These are phyloP conservation scores for Phoma herbarum DNA, from an alignment of 2,329 filamentous ascomycete genomes.

Conservation along the genomic window DNA sequence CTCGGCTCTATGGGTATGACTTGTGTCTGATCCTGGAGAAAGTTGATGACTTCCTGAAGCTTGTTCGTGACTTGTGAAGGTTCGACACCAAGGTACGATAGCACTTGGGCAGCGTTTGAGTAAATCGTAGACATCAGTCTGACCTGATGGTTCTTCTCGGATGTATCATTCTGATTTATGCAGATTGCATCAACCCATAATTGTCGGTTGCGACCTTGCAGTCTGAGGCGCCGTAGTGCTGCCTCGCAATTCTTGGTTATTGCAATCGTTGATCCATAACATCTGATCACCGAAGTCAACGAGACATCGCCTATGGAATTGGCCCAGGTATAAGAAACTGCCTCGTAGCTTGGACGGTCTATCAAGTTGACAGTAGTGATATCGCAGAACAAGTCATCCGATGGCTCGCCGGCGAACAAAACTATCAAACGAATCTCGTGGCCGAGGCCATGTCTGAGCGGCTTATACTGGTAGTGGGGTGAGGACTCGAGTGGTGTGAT, in stretches of 20 bases:
- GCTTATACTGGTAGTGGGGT: neutral
- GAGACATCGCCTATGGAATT: conserved; percentile 5
- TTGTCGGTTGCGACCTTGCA: conserved; percentile 3
- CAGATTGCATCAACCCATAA: conserved; percentile 35
- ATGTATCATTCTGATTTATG: conserved; percentile 27
- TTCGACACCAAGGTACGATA: conserved; percentile 5
- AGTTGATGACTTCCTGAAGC: neutral
- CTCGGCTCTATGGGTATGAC: too few relatives aligned
- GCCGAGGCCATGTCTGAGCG: conserved; percentile 3
- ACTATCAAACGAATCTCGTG: conserved; percentile 27
- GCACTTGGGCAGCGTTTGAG: conserved; percentile 6
- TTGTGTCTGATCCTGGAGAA: neutral
- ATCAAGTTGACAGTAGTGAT: conserved; percentile 25
- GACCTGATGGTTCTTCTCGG: conserved; percentile 27
- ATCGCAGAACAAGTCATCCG: conserved; percentile 20
- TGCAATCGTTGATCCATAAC: conserved; percentile 2
- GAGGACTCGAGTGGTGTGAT: neutral
- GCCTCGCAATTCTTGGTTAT: conserved; percentile 26
- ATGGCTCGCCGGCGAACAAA: conserved; percentile 14
- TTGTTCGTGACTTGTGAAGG: neutral
- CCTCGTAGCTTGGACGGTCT: conserved; percentile 30
- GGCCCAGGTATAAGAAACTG: conserved; percentile 36
- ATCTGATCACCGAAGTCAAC: neutral
- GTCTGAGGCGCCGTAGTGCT: conserved; percentile 16
- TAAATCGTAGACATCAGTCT: conserved; percentile 27